Evolutionary conservation across 176 grass and related monocot species (phyloP), one percentile per base, ranked within the genome.

Genomic region (Oryza officinalis): DNA sequence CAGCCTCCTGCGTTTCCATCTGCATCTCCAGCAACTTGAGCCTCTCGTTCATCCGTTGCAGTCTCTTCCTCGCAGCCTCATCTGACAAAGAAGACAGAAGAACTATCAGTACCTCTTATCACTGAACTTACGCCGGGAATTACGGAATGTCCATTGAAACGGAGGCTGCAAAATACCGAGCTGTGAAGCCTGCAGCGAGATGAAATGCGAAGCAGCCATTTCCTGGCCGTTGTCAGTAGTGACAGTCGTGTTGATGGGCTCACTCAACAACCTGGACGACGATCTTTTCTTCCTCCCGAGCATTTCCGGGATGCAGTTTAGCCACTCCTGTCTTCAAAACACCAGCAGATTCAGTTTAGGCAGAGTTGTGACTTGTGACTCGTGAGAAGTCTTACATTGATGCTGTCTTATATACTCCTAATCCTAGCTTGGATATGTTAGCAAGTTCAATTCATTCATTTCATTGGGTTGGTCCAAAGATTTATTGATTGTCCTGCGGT

Each of bases 21-120:
- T 93, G 91, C 67, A 65, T 20, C 82, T 93, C 91, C 54, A 93
- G 68, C 63, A 83, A n/a, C 66, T 74, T 83, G 63, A 86, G 41
- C 88, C 82, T 93, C 67, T 88, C 54, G 26, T 85, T 77, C 78
- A 90, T 90, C 2, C 82, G 46, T 1, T 90, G 17, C 6, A 90
- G 40, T 71, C 91, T 83, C 63, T 66, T 76, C 69, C 13, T 80
- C 41, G 85, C 79, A 25, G 85, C 60, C 52, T 90, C 88, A 23
- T 88, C 89, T 91, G 86, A 76, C 57, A 4, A 64, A 64, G 30
- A 22, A 41, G 23, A 35, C 37, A 84, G 2, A 28, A 27, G 4
- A 59, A 8, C 40, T 26, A 3, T 6, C 5, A 33, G 30, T 13
- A 13, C 57, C 44, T 35, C 45, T 54, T 13, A 32, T 61, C 49